Base-by-base conservation (phyloP, 805 yeast species). In the Debaryomyces castellii region DNA sequence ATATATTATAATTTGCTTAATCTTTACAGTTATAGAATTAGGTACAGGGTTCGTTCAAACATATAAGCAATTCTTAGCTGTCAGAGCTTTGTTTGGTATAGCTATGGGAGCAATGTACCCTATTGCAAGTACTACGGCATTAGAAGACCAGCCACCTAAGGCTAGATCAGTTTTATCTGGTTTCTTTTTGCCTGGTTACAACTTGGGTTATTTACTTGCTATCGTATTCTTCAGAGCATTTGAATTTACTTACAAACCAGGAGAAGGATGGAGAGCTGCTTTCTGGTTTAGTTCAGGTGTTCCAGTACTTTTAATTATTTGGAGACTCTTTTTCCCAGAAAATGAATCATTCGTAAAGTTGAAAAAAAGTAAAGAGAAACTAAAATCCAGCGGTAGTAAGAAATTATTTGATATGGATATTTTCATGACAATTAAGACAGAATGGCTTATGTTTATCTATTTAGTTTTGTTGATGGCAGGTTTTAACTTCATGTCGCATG, bases 131-230 rank as follows among this genome's bases (percentile, higher is more conserved):
- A 77, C 80, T 22, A 74, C 79, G 12, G 76, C 82, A n/a, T 53
- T 79, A 34, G 83, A 78, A 51, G 82, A 76, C 56, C 69, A 78
- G 51, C 83, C 83, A 9, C 55, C 60, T 17, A 70, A 63, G 32
- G 78, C 84, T 32, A 69, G 80, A 63, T 84, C 87, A 37, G 71
- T 82, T 46, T 63, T 83, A 37, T 77, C 83, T 21, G 89, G 88
- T 40, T 61, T 87, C 33, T 79, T 89, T 59, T 95, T 87, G 64
- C 87, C 87, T 60, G 96, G 96, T 50, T 89, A 84, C 53, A 83
- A 86, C 1, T 74, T 83, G 40, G 89, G 89, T 23, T 83, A 82
- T 53, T 65, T 84, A 23, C 57, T 83, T 48, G 88, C 82, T 3
- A 86, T 82, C 39, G 71, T 82, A 20, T 84, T 83, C 66, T 78